These are phyloP conservation scores for Aureobasidium sp. DNA, from an alignment of 2,329 filamentous ascomycete genomes.

Conservation along the genomic window DNA sequence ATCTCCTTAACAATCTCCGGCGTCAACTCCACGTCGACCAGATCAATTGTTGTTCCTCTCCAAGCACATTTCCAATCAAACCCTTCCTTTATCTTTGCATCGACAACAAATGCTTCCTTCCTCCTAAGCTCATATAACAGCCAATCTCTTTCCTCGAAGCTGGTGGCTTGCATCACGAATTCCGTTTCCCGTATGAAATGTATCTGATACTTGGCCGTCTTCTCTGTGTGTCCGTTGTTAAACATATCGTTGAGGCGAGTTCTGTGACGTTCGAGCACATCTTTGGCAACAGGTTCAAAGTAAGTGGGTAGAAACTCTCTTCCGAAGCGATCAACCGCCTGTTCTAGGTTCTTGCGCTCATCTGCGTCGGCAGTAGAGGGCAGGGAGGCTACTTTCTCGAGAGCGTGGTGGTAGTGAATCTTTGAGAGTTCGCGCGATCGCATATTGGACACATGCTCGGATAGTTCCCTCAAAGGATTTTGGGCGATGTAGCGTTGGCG, in stretches of 20 bases:
- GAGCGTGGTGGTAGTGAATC: background rate
- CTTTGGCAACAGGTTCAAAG: background rate
- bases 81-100: background rate
- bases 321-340: background rate
- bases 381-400: background rate
- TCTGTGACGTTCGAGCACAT: background rate
- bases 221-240: background rate
- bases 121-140: background rate
- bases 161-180: background rate
- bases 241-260: background rate
- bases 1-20: background rate
- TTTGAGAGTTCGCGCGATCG: background rate
- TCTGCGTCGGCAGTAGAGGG: background rate
- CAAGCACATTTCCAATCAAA: background rate
- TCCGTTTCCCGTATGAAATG: background rate
- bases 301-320: background rate
- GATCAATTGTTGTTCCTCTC: background rate
- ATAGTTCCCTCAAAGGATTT: background rate
- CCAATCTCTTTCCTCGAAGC: background rate
- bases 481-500: background rate
- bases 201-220: background rate
- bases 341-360: background rate
- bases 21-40: background rate
- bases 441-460: background rate
- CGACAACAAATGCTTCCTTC: background rate